These are phyloP conservation scores for Auriscalpium microsporum DNA, from an alignment of 768 basidiomycete genomes.

Conservation along the genomic window DNA sequence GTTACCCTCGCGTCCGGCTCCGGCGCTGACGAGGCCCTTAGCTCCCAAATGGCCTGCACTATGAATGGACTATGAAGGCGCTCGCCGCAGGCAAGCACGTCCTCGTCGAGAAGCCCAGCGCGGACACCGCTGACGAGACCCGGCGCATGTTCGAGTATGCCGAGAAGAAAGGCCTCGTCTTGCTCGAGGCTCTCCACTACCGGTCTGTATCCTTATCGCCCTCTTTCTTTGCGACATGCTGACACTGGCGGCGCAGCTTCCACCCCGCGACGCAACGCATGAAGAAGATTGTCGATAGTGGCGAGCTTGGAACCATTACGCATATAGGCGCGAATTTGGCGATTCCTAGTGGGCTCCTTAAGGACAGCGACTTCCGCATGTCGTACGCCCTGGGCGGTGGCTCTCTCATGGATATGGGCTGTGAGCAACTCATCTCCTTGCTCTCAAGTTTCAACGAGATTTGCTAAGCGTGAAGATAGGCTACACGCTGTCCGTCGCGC, in stretches of 20 bases:
- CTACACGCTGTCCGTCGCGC: conserved; percentile 20
- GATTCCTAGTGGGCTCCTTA: conserved; percentile 28
- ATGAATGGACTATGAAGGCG: conserved; percentile 60
- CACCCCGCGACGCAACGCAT: conserved; percentile 50
- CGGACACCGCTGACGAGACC: conserved; percentile 42
- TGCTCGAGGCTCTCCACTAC: conserved; percentile 51
- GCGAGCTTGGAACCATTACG: conserved; percentile 43
- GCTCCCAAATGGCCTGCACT: conserved; percentile 55
- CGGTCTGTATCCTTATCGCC: conserved; percentile 23
- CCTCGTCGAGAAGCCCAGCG: conserved; percentile 53
- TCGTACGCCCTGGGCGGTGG: conserved; percentile 47
- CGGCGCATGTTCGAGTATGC: conserved; percentile 43
- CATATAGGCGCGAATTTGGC: conserved; percentile 30
- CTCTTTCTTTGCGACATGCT: neutral
- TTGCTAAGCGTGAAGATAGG: conserved; percentile 16
- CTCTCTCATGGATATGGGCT: conserved; percentile 50
- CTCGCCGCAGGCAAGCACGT: conserved; percentile 57
- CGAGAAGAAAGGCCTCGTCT: conserved; percentile 37
- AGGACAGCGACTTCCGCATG: conserved; percentile 38
- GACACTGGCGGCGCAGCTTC: conserved; percentile 29
- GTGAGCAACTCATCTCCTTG: conserved; percentile 21
- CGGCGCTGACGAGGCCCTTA: conserved; percentile 8
- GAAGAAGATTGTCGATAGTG: conserved; percentile 41
- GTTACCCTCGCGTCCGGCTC: neutral
- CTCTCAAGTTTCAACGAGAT: conserved; percentile 5